Evolutionary conservation across 2,329 filamentous ascomycete species (phyloP).

Genomic region (Monilinia aucupariae): DNA sequence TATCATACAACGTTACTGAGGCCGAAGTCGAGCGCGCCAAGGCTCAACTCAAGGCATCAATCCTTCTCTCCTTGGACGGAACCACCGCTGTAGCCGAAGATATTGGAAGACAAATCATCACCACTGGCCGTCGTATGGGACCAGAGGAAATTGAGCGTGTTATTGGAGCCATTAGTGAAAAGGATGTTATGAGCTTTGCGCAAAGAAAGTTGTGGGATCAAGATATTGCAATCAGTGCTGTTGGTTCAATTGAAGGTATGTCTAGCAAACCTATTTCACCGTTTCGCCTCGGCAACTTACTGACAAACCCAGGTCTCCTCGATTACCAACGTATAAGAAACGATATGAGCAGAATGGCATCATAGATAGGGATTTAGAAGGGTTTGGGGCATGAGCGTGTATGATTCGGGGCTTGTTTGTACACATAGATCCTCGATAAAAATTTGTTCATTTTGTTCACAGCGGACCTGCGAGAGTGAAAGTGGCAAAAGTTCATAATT

Average conservation of each 20-base stretch:
- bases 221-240: constrained; percentile 88
- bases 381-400: constrained; percentile 31
- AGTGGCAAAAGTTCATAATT: neutral
- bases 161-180: constrained; percentile 83
- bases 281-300: neutral
- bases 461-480: neutral
- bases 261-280: neutral
- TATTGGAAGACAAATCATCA: constrained; percentile 97
- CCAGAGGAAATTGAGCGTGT: constrained; percentile 92
- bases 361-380: constrained; percentile 26
- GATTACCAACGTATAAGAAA: constrained; percentile 68
- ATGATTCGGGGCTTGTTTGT: constrained; percentile 35
- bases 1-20: constrained; percentile 80
- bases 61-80: constrained; percentile 93
- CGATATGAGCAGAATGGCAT: constrained; percentile 76
- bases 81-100: constrained; percentile 97
- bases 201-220: constrained; percentile 95
- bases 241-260: constrained; percentile 81
- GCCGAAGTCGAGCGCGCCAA: constrained; percentile 97
- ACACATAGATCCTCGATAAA: constrained; percentile 33
- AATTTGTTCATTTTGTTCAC: constrained; percentile 23
- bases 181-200: constrained; percentile 96
- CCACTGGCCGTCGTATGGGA: constrained; percentile 84
- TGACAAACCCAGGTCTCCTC: constrained; percentile 41
- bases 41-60: constrained; percentile 97